phyloP scores from a whole-genome alignment of 331 rosid genomes.

The Acacia pycnantha region DNA sequence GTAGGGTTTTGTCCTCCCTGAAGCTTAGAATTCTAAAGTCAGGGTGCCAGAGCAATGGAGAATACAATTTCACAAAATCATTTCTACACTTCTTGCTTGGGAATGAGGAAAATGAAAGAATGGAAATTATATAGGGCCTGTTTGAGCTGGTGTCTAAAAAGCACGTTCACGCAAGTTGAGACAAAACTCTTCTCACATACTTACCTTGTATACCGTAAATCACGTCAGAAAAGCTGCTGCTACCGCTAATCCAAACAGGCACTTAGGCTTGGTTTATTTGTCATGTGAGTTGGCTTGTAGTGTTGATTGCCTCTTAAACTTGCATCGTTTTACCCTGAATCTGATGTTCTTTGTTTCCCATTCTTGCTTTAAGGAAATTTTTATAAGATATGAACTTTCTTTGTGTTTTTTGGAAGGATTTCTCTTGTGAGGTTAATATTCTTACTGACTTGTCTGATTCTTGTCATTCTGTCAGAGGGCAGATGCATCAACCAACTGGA shows the following conservation, averaged over 20 bases:
- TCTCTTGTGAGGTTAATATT: slow-evolving; percentile 32
- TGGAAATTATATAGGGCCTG: background rate
- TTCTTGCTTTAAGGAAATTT: slow-evolving; percentile 6
- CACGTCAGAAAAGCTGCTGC: too few relatives aligned
- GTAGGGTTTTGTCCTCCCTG: background rate
- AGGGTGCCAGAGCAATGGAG: slow-evolving; percentile 14
- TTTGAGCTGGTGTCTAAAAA: too few relatives aligned
- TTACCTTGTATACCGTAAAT: too few relatives aligned
- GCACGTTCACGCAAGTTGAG: too few relatives aligned
- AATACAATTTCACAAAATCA: slow-evolving; percentile 11
- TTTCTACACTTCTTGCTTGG: background rate
- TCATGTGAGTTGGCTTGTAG: slow-evolving; percentile 19
- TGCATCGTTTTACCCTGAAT: slow-evolving; percentile 22
- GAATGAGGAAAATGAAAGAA: slow-evolving; percentile 13
- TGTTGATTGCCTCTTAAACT: slow-evolving; percentile 27
- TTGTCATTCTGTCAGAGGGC: slow-evolving; percentile 69
- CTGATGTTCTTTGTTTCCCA: slow-evolving; percentile 28
- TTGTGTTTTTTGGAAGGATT: slow-evolving; percentile 23
- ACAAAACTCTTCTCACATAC: too few relatives aligned
- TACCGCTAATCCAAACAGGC: too few relatives aligned
- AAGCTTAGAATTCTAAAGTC: slow-evolving; percentile 17
- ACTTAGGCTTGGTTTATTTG: slow-evolving; percentile 6
- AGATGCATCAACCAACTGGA: slow-evolving; percentile 95
- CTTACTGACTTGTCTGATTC: slow-evolving; percentile 28
- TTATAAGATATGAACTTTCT: slow-evolving; percentile 4